phyloP scores from a whole-genome alignment of 2,329 filamentous ascomycete genomes.

The Laburnicola sp. region DNA sequence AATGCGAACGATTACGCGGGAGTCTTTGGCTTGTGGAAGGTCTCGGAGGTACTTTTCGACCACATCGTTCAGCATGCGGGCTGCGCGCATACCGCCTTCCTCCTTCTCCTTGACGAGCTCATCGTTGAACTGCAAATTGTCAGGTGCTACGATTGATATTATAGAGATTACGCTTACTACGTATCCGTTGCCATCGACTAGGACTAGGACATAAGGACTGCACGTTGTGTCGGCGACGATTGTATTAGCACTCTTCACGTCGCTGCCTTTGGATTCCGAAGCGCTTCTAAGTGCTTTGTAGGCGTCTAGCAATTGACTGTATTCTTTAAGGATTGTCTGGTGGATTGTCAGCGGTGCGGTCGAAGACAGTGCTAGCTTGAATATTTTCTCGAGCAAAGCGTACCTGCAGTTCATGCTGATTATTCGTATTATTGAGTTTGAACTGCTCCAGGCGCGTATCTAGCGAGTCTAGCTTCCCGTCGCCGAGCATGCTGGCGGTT shows the following conservation, averaged over 20 bases:
- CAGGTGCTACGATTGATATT: background rate
- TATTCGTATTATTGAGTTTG: constrained; percentile 25
- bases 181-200: constrained; percentile 66
- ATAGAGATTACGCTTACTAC: constrained; percentile 26
- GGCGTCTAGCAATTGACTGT: constrained; percentile 54
- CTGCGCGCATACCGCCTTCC: constrained; percentile 61
- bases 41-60: constrained; percentile 47
- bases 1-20: constrained; percentile 59
- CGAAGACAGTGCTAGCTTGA: background rate
- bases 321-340: constrained; percentile 44
- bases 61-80: constrained; percentile 56
- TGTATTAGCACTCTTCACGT: constrained; percentile 34
- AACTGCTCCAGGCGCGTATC: constrained; percentile 36
- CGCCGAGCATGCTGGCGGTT: constrained; percentile 24
- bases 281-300: constrained; percentile 61
- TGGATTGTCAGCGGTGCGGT: constrained; percentile 11
- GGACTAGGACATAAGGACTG: constrained; percentile 62
- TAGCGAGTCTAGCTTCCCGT: constrained; percentile 30
- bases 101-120: constrained; percentile 52
- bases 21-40: constrained; percentile 47
- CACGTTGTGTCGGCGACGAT: constrained; percentile 41
- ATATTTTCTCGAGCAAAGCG: background rate
- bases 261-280: constrained; percentile 58
- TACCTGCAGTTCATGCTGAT: constrained; percentile 19
- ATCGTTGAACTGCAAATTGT: constrained; percentile 50